Evolutionary conservation across 306 rosid genomes (phyloP).

Genomic region (Trifolium repens): DNA sequence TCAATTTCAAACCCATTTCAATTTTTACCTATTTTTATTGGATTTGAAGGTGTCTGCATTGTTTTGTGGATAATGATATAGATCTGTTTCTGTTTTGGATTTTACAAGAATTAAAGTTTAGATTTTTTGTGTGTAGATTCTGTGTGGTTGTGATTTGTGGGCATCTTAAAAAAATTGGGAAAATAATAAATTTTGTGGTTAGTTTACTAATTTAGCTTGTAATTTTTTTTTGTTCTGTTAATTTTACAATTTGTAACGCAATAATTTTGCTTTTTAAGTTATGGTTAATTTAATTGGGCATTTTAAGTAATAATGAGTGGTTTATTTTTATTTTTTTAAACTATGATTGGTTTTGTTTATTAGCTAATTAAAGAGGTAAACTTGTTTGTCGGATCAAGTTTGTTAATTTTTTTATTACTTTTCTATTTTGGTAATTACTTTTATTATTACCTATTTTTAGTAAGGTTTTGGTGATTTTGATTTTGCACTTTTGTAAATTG

Average conservation of each 20-base stretch:
- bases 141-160: slow-evolving; percentile 29
- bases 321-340: slow-evolving; percentile 6
- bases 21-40: neutral
- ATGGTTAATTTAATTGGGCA: slow-evolving; percentile 24
- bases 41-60: slow-evolving; percentile 49
- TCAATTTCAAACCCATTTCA: neutral
- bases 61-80: slow-evolving; percentile 24
- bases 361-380: slow-evolving; percentile 22
- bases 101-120: neutral
- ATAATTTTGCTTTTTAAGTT: slow-evolving; percentile 30
- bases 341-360: slow-evolving; percentile 18
- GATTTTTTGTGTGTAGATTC: neutral
- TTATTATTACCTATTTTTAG: slow-evolving; percentile 41
- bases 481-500: slow-evolving; percentile 31
- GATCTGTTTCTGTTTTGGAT: slow-evolving; percentile 57
- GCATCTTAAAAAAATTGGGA: slow-evolving; percentile 27
- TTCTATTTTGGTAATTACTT: slow-evolving; percentile 36
- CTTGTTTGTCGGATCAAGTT: slow-evolving; percentile 39
- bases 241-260: neutral
- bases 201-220: neutral
- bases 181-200: neutral
- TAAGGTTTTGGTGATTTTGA: slow-evolving; percentile 38
- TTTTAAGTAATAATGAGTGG: slow-evolving; percentile 1
- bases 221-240: neutral
- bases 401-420: neutral